Conservation (phyloP, 1,284 basidiomycete species). For the Cystobasidiaceae sp. region DNA sequence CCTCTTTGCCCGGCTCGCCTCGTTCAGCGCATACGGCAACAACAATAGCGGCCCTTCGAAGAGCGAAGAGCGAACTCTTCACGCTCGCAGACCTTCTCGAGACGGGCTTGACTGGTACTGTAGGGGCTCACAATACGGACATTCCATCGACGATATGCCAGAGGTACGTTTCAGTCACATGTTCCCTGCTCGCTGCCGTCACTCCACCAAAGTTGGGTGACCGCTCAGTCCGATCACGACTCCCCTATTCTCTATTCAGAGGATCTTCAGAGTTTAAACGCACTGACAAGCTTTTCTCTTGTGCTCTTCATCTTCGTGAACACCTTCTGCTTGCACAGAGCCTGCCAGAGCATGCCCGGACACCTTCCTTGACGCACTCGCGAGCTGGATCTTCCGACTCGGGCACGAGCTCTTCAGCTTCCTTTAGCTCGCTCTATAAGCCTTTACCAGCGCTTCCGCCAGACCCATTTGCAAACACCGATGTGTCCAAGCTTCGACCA, state of each 20-base stretch:
- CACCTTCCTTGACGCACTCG: conserved; percentile 26
- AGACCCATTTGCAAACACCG: neutral
- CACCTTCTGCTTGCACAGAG: neutral
- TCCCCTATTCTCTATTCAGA: too few species aligned
- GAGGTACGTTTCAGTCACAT: neutral
- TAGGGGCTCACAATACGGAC: neutral
- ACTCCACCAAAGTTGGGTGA: neutral
- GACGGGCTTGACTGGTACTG: conserved; percentile 23
- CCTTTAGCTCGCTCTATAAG: conserved; percentile 2
- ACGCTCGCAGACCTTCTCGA: neutral
- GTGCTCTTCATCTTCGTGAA: too few species aligned
- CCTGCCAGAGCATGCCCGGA: neutral
- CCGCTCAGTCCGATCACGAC: too few species aligned
- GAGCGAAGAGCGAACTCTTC: neutral
- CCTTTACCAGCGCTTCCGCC: conserved; percentile 18
- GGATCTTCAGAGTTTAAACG: too few species aligned
- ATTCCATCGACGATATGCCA: neutral
- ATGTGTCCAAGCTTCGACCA: neutral
- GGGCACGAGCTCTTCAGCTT: conserved; percentile 6
- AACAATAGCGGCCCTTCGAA: conserved; percentile 13
- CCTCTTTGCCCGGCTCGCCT: conserved; percentile 4
- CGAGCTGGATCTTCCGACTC: conserved; percentile 29
- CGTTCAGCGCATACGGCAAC: conserved; percentile 8
- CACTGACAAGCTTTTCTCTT: too few species aligned
- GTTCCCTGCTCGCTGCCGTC: neutral